Evolutionary conservation across 176 grass and related monocot species (phyloP).

Genomic region (Lolium rigidum): DNA sequence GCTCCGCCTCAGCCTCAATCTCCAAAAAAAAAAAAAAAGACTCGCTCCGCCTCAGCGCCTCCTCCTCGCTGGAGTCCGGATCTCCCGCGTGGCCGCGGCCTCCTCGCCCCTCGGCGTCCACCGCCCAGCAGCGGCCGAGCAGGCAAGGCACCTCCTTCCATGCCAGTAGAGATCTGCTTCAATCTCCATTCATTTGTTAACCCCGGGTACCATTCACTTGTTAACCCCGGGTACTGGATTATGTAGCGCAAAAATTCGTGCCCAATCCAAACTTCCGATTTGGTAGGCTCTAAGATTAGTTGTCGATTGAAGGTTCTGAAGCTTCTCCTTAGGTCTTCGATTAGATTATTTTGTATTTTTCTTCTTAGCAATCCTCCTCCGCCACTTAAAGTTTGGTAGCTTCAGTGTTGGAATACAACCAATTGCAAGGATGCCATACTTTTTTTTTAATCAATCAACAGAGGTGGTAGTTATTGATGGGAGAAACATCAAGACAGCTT

Average conservation of each 20-base stretch:
- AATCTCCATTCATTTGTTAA: neutral
- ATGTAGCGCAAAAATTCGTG: conserved; percentile 1
- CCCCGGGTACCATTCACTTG: neutral
- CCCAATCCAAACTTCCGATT: neutral
- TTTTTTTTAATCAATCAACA: neutral
- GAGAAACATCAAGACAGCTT: neutral
- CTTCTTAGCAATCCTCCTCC: neutral
- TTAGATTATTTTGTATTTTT: neutral
- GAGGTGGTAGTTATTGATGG: neutral
- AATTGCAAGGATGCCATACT: neutral
- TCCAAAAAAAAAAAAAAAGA: too few relatives aligned
- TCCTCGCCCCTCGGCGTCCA: neutral
- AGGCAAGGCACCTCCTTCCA: neutral
- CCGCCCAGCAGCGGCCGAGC: neutral
- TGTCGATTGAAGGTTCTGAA: neutral
- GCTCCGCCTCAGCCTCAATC: neutral
- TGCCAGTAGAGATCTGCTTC: neutral
- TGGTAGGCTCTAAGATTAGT: neutral
- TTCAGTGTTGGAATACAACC: conserved; percentile 6
- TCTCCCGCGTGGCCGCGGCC: neutral
- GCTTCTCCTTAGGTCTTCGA: neutral
- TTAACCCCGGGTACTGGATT: neutral
- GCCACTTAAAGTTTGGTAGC: neutral
- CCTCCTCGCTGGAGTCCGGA: neutral
- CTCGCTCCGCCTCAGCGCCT: neutral